Evolutionary conservation across 2,329 filamentous ascomycete species (phyloP).

Genomic region (Colletotrichum salicis): DNA sequence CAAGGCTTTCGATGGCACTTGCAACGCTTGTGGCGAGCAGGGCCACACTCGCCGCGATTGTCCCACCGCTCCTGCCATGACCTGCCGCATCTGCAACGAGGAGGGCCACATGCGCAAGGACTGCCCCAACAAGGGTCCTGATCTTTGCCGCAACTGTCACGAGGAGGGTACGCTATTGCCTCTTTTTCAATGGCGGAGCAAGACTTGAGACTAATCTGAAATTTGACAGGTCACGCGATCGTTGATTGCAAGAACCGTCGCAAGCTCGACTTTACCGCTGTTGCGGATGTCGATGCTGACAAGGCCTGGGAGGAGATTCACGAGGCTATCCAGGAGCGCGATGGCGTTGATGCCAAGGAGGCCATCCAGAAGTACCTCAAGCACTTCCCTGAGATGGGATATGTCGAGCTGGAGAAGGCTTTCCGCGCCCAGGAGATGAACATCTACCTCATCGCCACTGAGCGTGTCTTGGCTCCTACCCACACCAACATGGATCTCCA

Average conservation of each 20-base stretch:
- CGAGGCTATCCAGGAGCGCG: conserved; percentile 61
- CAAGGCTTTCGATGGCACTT: conserved; percentile 41
- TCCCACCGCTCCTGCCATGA: conserved; percentile 64
- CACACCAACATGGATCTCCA: conserved; percentile 79
- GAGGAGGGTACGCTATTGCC: conserved; percentile 60
- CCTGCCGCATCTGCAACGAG: conserved; percentile 71
- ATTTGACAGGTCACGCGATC: conserved; percentile 61
- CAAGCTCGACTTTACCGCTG: conserved; percentile 63
- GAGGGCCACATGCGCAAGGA: conserved; percentile 67
- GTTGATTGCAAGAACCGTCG: conserved; percentile 69
- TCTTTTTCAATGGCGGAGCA: not conserved
- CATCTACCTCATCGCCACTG: conserved; percentile 71
- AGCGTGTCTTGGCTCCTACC: conserved; percentile 65
- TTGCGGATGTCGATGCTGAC: conserved; percentile 62
- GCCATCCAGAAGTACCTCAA: conserved; percentile 71
- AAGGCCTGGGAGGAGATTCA: conserved; percentile 68
- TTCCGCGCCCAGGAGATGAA: conserved; percentile 65
- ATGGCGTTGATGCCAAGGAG: conserved; percentile 72
- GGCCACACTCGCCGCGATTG: conserved; percentile 71
- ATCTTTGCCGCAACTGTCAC: conserved; percentile 70
- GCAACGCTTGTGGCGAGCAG: conserved; percentile 59
- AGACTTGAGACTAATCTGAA: not conserved
- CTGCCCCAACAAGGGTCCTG: conserved; percentile 69
- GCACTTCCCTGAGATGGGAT: conserved; percentile 66
- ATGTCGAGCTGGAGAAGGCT: conserved; percentile 68